Base-by-base conservation (phyloP, 2,329 filamentous ascomycete genomes). In the Scytalidium sp. region DNA sequence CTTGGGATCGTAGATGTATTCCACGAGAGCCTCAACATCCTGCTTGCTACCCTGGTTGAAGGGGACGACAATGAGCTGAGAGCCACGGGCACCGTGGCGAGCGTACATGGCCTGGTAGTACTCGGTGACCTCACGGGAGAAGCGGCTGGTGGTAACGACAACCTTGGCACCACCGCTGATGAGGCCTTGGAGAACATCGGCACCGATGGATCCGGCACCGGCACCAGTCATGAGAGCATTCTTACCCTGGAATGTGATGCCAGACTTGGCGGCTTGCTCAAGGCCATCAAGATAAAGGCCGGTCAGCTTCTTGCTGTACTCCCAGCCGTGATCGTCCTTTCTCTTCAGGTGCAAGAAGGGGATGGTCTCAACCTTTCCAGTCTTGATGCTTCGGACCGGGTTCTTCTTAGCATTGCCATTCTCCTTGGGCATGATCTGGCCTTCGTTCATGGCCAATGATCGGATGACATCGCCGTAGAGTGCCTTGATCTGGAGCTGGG, bases 1-100 rank as follows among this genome's bases (percentile, higher is more conserved):
- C 85, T 97, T 99, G 56, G 87, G 71, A 66, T 97, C 93, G 68
- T 97, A 99, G 66, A 99, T 95, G 76, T 97, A 99, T 53, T 97
- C 82, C 46, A 99, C 79, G 7, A 99, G 80, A 43, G 91, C 91
- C 69, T 97, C 90, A 29, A 97, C 89, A 67, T 99, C 94, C 70
- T 97, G 93, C 75, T 97, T 95, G 76, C 93, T 97, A 56, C 93
- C 94, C 70, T 97, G 92, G 72, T 99, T 99, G 83, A 99, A 99
- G 45, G 95, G 94, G 49, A 97, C 95, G 49, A 99, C 94, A 39
- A 99, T 90, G 49, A 99, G 86, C 74, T 97, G 92, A 50, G 94
- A 97, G 57, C 94, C 94, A 57, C 90, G 88, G 53, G 90, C 90
- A 64, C 94, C 94, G 64, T 88, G 96, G 53, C 92, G 88, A 55